Conservation (phyloP, 768 basidiomycete genomes). For the Leucosporidium scottii region DNA sequence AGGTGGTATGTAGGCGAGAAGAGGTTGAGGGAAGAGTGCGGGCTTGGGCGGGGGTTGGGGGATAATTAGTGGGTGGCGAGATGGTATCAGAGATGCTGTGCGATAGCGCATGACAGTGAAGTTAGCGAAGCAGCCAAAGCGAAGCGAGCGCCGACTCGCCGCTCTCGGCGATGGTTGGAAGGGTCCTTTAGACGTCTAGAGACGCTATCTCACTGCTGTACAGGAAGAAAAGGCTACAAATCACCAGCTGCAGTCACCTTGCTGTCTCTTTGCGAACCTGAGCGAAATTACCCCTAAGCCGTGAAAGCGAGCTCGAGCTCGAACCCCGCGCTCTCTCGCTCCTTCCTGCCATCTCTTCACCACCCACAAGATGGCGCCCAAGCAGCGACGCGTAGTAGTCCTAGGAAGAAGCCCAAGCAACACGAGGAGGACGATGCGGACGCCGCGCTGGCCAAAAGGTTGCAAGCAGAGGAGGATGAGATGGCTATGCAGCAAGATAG, state of each 20-base stretch:
- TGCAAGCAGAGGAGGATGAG: neutral
- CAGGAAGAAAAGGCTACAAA: no score
- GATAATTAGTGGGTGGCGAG: neutral
- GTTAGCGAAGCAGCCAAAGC: no score
- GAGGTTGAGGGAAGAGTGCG: slow-evolving; percentile 3
- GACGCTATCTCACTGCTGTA: no score
- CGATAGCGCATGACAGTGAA: neutral
- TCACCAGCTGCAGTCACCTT: no score
- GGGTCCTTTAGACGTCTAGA: no score
- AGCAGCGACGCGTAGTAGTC: neutral
- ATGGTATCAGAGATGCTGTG: neutral
- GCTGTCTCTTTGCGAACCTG: no score
- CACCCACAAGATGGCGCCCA: neutral
- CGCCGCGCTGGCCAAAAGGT: neutral
- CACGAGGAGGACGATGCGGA: neutral
- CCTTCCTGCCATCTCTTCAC: neutral
- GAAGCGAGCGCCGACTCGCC: no score
- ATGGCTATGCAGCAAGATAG: neutral
- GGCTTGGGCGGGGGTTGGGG: slow-evolving; percentile 1
- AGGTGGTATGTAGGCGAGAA: slow-evolving; percentile 6
- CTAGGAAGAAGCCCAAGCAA: neutral
- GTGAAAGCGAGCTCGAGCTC: no score
- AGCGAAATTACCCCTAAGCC: no score
- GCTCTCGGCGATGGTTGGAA: no score
- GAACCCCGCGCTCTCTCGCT: neutral